Conservation (phyloP, 768 basidiomycete genomes). For the Daedaleopsis sinensis region DNA sequence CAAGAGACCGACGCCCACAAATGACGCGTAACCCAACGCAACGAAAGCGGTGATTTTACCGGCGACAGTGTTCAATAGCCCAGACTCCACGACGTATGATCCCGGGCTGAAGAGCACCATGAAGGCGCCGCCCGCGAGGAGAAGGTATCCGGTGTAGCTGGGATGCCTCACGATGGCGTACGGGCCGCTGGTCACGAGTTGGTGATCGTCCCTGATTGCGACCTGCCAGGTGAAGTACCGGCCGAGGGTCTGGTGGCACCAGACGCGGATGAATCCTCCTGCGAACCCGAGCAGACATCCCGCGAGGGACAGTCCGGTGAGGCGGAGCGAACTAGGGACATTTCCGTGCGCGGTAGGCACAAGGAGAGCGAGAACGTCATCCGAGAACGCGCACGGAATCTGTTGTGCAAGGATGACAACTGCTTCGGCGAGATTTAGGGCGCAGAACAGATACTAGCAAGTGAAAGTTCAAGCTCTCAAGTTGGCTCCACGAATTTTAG, state of each 20-base stretch:
- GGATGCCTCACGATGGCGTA: constrained; percentile 26
- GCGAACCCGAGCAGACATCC: neutral
- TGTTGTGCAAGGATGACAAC: neutral
- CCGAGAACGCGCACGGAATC: neutral
- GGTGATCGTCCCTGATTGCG: constrained; percentile 15
- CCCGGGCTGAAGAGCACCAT: neutral
- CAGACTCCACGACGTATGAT: constrained; percentile 2
- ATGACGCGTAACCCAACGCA: neutral
- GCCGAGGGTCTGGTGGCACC: constrained; percentile 21
- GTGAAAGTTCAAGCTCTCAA: neutral
- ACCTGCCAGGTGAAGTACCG: constrained; percentile 21
- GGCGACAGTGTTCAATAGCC: neutral
- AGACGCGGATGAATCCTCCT: constrained; percentile 6
- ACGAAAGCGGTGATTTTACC: neutral
- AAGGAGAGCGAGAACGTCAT: neutral
- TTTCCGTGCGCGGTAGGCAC: neutral
- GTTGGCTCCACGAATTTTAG: neutral
- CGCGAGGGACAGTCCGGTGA: neutral
- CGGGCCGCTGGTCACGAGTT: constrained; percentile 19
- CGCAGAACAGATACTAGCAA: neutral
- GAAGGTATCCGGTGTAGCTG: constrained; percentile 15
- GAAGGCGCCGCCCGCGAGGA: constrained; percentile 6
- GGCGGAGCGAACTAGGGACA: neutral
- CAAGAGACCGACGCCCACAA: neutral
- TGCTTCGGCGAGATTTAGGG: neutral